Evolutionary conservation across 176 grass and related monocot species (phyloP), one percentile per base, ranked within the genome.

Genomic region (Thalia dealbata): DNA sequence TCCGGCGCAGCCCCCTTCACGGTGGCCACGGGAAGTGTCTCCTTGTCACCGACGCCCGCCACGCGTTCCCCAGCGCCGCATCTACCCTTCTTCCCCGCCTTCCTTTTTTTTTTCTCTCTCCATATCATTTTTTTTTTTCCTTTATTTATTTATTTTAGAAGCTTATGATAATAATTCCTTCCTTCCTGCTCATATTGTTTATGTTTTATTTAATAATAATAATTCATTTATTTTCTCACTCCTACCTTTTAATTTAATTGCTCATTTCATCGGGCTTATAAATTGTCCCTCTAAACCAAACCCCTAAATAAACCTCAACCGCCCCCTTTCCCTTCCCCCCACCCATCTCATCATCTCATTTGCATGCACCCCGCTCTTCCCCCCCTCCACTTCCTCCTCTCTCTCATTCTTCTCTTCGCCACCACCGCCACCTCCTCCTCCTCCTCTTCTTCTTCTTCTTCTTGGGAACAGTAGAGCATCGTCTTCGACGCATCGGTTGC

Each of bases 251-350:
- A n/a, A 12, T 27, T 14, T 15, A 11, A 13, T 25, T 50, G 14
- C 19, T 3, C 54, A n/a, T 7, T 58, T 32, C n/a, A n/a, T n/a
- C n/a, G n/a, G n/a, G n/a, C n/a, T 64, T 28, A 9, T 24, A 7
- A 38, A 18, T 32, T 50, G 22, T 67, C 25, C 52, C 25, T 15
- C 61, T 61, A 3, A 43, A 69, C 27, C 63, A 24, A 77, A 78
- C 63, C 75, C 75, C 75, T 55, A 55, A 78, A 78, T 78, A 78
- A 78, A 78, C 48, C 63, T 64, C 65, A 27, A 32, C 64, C 64
- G 15, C 7, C 21, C 73, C 10, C 58, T n/a, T 10, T 43, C 50
- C 46, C 45, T 10, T 26, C 75, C n/a, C n/a, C n/a, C n/a, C n/a
- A n/a, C n/a, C n/a, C n/a, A n/a, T n/a, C n/a, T n/a, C n/a, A n/a